These are phyloP conservation scores for Alternaria gaisen DNA, from an alignment of 2,329 filamentous ascomycete species.

Conservation along the genomic window DNA sequence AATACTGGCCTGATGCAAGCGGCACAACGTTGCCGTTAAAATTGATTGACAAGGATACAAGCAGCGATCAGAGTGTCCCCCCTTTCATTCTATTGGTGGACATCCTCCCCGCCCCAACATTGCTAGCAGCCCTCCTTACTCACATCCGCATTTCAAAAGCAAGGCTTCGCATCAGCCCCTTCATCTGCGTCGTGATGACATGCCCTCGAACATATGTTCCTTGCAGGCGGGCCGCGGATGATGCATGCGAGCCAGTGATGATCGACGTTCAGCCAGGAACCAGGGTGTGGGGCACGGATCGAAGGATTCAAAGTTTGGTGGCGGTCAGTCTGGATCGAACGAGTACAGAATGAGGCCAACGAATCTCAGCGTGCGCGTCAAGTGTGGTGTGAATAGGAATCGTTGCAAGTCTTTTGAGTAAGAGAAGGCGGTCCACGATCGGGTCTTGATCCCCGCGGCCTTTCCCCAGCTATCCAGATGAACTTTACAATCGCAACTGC, in stretches of 20 bases:
- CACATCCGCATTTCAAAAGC: neutral
- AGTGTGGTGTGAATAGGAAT: neutral
- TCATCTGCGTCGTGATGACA: neutral
- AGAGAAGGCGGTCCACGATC: neutral
- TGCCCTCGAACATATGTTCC: neutral
- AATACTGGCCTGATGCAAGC: neutral
- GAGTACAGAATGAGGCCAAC: neutral
- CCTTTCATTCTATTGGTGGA: neutral
- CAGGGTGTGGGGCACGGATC: neutral
- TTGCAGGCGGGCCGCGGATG: neutral
- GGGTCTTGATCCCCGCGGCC: neutral
- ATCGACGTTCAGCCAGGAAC: slow-evolving; percentile 1
- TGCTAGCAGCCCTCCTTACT: neutral
- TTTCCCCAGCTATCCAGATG: neutral
- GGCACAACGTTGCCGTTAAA: neutral
- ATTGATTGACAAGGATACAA: neutral
- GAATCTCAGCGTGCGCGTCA: neutral
- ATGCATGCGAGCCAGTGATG: slow-evolving; percentile 2
- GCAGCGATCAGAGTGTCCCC: neutral
- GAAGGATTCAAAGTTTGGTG: neutral
- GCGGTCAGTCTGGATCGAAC: neutral
- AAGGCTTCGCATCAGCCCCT: neutral
- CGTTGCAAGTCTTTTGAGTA: neutral
- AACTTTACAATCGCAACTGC: neutral
- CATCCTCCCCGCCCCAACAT: neutral